Conservation (phyloP, 495 filamentous ascomycete genomes). For the Trichoderma gamsii region DNA sequence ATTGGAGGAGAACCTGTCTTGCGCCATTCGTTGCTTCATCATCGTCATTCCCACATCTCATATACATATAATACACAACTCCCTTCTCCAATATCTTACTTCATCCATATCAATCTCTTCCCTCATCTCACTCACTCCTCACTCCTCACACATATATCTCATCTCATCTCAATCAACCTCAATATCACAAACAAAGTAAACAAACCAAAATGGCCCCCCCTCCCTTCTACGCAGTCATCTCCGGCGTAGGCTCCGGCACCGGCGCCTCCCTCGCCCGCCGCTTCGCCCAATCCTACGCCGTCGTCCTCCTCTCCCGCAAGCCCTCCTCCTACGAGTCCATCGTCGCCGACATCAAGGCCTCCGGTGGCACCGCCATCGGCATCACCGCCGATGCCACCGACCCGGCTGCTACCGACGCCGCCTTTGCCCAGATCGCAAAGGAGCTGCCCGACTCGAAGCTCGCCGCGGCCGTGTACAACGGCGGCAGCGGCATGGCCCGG, state of each 20-base stretch:
- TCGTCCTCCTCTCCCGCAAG: conserved; percentile 68
- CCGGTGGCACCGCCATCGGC: conserved; percentile 68
- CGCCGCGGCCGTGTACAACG: conserved; percentile 81
- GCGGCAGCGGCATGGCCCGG: conserved; percentile 57
- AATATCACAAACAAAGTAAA: neutral
- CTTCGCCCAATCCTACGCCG: conserved; percentile 68
- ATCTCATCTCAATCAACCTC: too few species aligned
- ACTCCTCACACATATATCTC: too few species aligned
- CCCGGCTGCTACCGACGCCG: conserved; percentile 51
- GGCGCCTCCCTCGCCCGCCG: conserved; percentile 55
- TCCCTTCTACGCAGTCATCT: conserved; percentile 55
- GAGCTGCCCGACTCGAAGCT: conserved; percentile 48
- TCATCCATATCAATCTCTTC: too few species aligned
- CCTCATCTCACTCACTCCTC: too few species aligned
- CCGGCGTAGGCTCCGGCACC: conserved; percentile 65
- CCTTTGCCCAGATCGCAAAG: conserved; percentile 62
- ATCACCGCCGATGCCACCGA: conserved; percentile 68
- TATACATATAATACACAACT: too few species aligned
- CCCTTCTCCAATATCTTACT: too few species aligned
- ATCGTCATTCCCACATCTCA: neutral
- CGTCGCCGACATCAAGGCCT: conserved; percentile 65
- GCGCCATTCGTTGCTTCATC: neutral
- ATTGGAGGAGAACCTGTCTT: neutral
- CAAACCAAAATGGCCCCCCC: neutral
- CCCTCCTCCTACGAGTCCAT: conserved; percentile 58